Evolutionary conservation across 2,329 filamentous ascomycete genomes (phyloP).

Genomic region (Eutypa lata): DNA sequence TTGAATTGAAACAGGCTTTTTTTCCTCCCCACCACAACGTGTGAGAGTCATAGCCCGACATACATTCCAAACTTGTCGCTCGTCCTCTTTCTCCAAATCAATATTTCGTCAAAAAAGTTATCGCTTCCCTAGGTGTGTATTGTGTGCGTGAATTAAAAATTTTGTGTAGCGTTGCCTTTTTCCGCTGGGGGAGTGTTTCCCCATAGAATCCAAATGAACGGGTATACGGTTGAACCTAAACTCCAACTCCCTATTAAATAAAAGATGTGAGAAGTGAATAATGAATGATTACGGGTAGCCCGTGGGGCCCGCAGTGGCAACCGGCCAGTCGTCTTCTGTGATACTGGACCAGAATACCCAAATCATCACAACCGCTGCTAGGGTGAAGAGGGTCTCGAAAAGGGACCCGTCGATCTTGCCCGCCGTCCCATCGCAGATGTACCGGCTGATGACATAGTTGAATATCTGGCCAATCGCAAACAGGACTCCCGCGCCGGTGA

Average conservation of each 20-base stretch:
- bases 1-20: background rate
- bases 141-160: slow-evolving; percentile 18
- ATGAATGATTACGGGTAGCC: slow-evolving; percentile 34
- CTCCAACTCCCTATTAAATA: slow-evolving; percentile 23
- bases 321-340: slow-evolving; percentile 96
- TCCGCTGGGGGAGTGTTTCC: slow-evolving; percentile 9
- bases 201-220: slow-evolving; percentile 23
- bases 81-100: background rate
- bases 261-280: slow-evolving; percentile 5
- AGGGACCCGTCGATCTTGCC: slow-evolving; percentile 90
- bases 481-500: slow-evolving; percentile 68
- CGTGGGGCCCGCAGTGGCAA: slow-evolving; percentile 38
- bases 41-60: background rate
- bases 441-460: slow-evolving; percentile 87
- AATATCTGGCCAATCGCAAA: slow-evolving; percentile 95
- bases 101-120: background rate
- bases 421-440: slow-evolving; percentile 79
- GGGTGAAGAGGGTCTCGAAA: slow-evolving; percentile 90
- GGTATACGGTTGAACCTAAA: slow-evolving; percentile 30
- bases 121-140: background rate
- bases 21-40: background rate
- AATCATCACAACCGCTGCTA: slow-evolving; percentile 75
- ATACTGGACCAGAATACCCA: slow-evolving; percentile 99
- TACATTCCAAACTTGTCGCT: background rate
- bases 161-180: slow-evolving; percentile 11